These are phyloP conservation scores for Kodamaea anthophila DNA, from an alignment of 1,139 yeast genomes.

Conservation along the genomic window DNA sequence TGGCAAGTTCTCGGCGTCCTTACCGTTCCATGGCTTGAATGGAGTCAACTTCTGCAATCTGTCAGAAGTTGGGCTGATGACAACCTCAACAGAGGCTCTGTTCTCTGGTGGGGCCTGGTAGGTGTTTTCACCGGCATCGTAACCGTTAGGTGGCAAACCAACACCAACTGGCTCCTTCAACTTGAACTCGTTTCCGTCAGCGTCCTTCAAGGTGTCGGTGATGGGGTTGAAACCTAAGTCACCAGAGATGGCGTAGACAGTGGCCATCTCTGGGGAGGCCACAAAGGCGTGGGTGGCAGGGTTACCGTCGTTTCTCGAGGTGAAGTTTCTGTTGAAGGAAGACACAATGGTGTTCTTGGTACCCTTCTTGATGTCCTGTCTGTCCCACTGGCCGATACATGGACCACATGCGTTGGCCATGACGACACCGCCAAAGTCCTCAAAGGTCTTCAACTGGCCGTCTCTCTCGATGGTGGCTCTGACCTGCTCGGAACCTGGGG, in stretches of 20 bases:
- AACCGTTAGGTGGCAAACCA: constrained; percentile 90
- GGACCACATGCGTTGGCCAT: constrained; percentile 99
- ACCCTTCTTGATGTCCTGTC: constrained; percentile 95
- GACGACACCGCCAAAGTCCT: constrained; percentile 90
- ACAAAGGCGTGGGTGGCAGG: constrained; percentile 97
- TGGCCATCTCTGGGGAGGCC: constrained; percentile 96
- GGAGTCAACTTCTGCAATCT: constrained; percentile 48
- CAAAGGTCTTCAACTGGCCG: constrained; percentile 85
- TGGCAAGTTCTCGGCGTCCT: constrained; percentile 85
- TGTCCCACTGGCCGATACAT: constrained; percentile 99
- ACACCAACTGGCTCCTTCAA: constrained; percentile 86
- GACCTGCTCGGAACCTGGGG: constrained; percentile 99
- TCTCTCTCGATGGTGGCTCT: constrained; percentile 98
- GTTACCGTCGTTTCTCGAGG: constrained; percentile 98
- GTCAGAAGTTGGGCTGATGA: constrained; percentile 75
- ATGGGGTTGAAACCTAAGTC: constrained; percentile 97
- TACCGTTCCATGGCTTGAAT: constrained; percentile 81
- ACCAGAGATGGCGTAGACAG: constrained; percentile 96
- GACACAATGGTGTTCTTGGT: constrained; percentile 98
- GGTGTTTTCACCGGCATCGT: constrained; percentile 92
- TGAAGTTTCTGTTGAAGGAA: constrained; percentile 98
- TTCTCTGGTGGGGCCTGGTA: constrained; percentile 97
- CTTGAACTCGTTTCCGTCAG: constrained; percentile 93
- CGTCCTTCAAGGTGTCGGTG: constrained; percentile 89
- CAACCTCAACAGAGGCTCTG: constrained; percentile 69